Evolutionary conservation across 768 basidiomycete genomes (phyloP).

Genomic region (Hypholoma sublateritium): DNA sequence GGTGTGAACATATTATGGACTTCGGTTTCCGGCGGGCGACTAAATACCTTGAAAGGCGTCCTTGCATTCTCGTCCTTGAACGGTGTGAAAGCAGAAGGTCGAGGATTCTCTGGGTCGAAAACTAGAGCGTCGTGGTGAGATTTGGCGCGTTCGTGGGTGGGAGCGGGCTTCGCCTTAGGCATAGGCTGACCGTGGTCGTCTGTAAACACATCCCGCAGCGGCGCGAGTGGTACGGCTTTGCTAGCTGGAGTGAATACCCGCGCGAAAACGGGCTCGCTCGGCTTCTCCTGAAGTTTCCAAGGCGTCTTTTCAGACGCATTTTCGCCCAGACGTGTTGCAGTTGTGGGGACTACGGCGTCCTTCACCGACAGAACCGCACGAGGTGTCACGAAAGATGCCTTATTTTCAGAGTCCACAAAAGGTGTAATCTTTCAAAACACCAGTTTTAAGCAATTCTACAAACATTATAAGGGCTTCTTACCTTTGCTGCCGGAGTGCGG

Average conservation of each 20-base stretch:
- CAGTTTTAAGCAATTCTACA: background rate
- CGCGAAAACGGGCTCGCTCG: conserved; percentile 46
- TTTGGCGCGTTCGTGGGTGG: conserved; percentile 42
- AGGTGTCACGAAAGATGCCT: conserved; percentile 38
- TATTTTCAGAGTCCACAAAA: conserved; percentile 58
- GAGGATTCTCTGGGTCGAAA: conserved; percentile 17
- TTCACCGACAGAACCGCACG: conserved; percentile 52
- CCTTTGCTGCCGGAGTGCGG: conserved; percentile 48
- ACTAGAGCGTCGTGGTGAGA: conserved; percentile 36
- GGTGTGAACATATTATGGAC: conserved; percentile 40
- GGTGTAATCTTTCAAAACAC: conserved; percentile 46
- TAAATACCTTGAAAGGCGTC: conserved; percentile 69
- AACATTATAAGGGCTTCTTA: conserved; percentile 15
- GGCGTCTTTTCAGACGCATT: conserved; percentile 21
- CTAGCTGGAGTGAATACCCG: conserved; percentile 67
- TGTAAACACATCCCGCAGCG: conserved; percentile 44
- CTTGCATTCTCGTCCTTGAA: conserved; percentile 43
- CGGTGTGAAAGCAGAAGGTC: conserved; percentile 34
- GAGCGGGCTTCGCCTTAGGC: conserved; percentile 30
- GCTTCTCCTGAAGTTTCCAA: conserved; percentile 35
- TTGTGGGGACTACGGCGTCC: conserved; percentile 35
- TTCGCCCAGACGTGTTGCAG: conserved; percentile 28
- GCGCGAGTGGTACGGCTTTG: conserved; percentile 35
- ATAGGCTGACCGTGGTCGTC: conserved; percentile 43
- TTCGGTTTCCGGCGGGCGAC: conserved; percentile 59